Evolutionary conservation across 2,329 filamentous ascomycete genomes (phyloP).

Genomic region (Fusarium sp.): DNA sequence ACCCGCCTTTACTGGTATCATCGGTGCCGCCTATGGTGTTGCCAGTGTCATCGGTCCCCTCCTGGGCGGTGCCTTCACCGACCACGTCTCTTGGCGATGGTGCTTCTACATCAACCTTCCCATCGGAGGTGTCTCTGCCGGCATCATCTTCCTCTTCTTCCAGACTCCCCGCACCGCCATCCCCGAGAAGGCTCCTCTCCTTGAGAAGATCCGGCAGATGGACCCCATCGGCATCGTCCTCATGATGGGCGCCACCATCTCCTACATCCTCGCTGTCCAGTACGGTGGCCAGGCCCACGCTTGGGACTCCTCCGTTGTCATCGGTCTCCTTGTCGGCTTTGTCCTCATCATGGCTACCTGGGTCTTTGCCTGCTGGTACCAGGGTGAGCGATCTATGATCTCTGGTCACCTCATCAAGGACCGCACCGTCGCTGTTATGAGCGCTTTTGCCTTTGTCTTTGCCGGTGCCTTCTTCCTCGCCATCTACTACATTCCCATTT

Average conservation of each 20-base stretch:
- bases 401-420: conserved; percentile 53
- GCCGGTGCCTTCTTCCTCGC: conserved; percentile 58
- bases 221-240: conserved; percentile 59
- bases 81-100: conserved; percentile 54
- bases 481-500: conserved; percentile 62
- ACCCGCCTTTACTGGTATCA: conserved; percentile 53
- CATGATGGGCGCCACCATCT: conserved; percentile 58
- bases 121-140: conserved; percentile 50
- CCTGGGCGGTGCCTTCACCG: conserved; percentile 53
- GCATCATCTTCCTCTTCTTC: conserved; percentile 57
- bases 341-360: conserved; percentile 51
- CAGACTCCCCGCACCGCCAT: conserved; percentile 54
- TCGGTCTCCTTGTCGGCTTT: conserved; percentile 58
- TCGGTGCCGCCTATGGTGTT: conserved; percentile 52
- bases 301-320: conserved; percentile 56
- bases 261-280: conserved; percentile 60
- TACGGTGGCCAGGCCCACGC: conserved; percentile 59
- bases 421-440: conserved; percentile 53
- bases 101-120: conserved; percentile 57
- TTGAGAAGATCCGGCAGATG: conserved; percentile 61
- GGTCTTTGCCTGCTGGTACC: conserved; percentile 52
- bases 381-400: conserved; percentile 61
- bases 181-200: conserved; percentile 51
- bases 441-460: conserved; percentile 56
- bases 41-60: conserved; percentile 53